Evolutionary conservation across 352 stramenopile species (phyloP), one percentile per base, ranked within the genome.

Genomic region (Globisporangium canariense): DNA sequence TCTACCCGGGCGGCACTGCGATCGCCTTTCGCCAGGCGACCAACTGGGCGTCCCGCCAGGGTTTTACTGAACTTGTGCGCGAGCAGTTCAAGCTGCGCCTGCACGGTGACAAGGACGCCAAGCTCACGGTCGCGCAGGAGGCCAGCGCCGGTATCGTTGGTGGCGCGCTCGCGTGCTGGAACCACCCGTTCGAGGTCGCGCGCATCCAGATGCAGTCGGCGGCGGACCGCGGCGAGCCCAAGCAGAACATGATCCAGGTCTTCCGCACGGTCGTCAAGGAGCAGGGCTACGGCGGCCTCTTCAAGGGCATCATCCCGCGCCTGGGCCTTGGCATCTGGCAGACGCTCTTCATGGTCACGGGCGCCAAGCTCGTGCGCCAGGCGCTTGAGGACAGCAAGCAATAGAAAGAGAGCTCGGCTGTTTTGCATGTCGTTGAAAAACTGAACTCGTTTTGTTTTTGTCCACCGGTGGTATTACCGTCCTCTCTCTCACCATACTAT

Each of bases 321-420:
- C 75, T 96, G 46, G 79, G 85, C 3, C 79, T 96, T 11, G 87
- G 85, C 57, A 93, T 97, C 62, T 97, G 88, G 88, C 89, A 97
- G 76, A 97, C 89, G 68, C 80, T 97, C 49, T 97, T 97, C 68
- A 97, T 97, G 89, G 89, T 97, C 72, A 97, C 89, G 45, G 89
- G 89, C 32, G 89, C 89, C 34, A 97, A 97, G 77, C 81, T 97
- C 50, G 79, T 97, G 65, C 89, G 90, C 58, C 83, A 96, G 64
- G 83, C 84, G 65, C 77, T 97, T 10, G 84, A 91, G 61, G 74
- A 89, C 64, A 75, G 56, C 60, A 77, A 81, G 53, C 16, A 74
- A 63, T 70, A 69, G 61, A 68, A 16, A 46, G 55, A 16, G 11
- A 11, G 34, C 16, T 11, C 41, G 14, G 32, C 54, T 30, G 18